phyloP scores from a whole-genome alignment of 78 protist species.

The Dictyostelium brefeldianum region DNA sequence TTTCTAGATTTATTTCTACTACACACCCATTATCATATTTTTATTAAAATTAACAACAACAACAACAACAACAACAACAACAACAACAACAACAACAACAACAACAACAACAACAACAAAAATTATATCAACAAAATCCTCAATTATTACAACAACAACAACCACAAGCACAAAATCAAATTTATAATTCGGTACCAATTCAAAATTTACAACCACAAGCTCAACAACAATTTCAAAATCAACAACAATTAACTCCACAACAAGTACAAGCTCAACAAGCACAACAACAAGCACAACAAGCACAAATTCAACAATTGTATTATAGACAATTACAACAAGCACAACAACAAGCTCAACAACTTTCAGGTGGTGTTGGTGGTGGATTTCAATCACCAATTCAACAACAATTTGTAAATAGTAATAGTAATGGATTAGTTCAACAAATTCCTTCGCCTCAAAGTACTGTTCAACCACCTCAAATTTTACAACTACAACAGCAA shows the following conservation, averaged over 20 bases:
- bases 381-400: conserved; percentile 2
- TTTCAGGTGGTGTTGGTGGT: neutral
- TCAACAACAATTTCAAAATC: conserved; percentile 3
- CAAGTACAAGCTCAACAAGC: neutral
- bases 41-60: neutral
- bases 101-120: neutral
- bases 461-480: neutral
- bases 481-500: neutral
- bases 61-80: neutral
- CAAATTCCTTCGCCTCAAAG: conserved; percentile 5
- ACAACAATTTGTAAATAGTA: neutral
- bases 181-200: neutral
- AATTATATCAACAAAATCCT: neutral
- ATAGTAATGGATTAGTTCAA: neutral
- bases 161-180: neutral
- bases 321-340: conserved; percentile 14
- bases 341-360: neutral
- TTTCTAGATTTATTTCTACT: neutral
- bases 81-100: neutral
- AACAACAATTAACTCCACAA: neutral
- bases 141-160: neutral
- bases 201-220: conserved; percentile 1
- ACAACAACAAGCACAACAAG: neutral
- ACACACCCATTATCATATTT: too few species aligned
- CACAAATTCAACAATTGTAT: neutral